Conservation (phyloP, 306 rosid genomes). For the Sechiopsis laciniata region DNA sequence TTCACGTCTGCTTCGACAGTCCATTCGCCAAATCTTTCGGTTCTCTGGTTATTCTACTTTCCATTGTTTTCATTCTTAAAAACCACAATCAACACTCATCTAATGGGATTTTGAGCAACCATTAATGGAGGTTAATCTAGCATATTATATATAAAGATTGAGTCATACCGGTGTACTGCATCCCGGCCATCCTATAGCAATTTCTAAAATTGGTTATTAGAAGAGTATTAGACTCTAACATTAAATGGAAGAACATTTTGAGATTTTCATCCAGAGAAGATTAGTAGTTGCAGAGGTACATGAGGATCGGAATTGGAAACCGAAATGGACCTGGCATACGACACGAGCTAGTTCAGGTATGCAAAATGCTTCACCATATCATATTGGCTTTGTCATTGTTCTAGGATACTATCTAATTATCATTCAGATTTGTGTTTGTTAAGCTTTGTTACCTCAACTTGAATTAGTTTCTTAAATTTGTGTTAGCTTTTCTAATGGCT, state of each 20-base stretch:
- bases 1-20: conserved; percentile 57
- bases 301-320: conserved; percentile 32
- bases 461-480: neutral
- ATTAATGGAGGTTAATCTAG: conserved; percentile 35
- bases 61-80: conserved; percentile 36
- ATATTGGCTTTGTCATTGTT: neutral
- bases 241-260: conserved; percentile 20
- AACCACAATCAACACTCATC: conserved; percentile 19
- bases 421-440: neutral
- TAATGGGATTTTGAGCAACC: conserved; percentile 26
- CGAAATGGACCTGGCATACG: conserved; percentile 30
- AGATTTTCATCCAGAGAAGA: conserved; percentile 28
- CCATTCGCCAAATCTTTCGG: conserved; percentile 32
- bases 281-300: conserved; percentile 34
- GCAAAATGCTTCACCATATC: neutral
- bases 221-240: conserved; percentile 31
- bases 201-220: conserved; percentile 33
- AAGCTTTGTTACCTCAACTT: neutral
- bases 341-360: conserved; percentile 41
- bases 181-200: conserved; percentile 32
- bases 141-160: conserved; percentile 30
- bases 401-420: neutral
- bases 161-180: conserved; percentile 27
- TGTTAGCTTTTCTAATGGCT: conserved; percentile 12
- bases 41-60: conserved; percentile 37